phyloP scores from a whole-genome alignment of 345 rosid species.

The Eucalyptus tenuipes region DNA sequence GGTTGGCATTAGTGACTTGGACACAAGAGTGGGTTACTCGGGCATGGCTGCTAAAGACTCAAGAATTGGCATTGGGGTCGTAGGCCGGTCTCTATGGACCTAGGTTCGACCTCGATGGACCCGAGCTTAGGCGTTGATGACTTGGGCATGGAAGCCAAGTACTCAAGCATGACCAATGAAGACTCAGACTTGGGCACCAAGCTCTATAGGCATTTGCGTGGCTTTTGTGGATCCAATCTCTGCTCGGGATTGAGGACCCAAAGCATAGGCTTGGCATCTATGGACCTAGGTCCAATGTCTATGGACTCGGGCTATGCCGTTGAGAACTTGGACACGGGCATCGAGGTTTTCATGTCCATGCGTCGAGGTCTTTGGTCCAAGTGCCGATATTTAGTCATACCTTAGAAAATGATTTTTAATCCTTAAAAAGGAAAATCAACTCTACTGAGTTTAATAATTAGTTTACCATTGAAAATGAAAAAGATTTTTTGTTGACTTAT shows the following conservation, averaged over 20 bases:
- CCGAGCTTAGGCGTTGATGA: rapidly evolving
- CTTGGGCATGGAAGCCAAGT: neutral
- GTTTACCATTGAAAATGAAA: neutral
- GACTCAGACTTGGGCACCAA: rapidly evolving
- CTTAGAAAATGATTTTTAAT: neutral
- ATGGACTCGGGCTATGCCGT: rapidly evolving
- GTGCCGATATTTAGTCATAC: neutral
- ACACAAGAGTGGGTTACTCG: too few relatives aligned
- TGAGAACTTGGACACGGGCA: rapidly evolving
- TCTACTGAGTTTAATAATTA: neutral
- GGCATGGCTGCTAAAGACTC: too few relatives aligned
- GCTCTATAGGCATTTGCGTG: neutral
- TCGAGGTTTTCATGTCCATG: neutral
- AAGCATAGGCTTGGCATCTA: neutral
- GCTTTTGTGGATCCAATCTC: neutral
- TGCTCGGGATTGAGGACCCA: rapidly evolving
- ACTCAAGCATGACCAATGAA: rapidly evolving
- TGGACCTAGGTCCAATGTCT: neutral
- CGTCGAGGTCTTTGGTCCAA: neutral
- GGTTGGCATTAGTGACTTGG: too few relatives aligned
- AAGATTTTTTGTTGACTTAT: neutral
- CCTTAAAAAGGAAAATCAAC: neutral
- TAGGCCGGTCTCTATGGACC: too few relatives aligned
- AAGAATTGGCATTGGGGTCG: too few relatives aligned
- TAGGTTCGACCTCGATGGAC: rapidly evolving